Base-by-base conservation (phyloP, 2,329 filamentous ascomycete genomes). In the Pseudopithomyces maydicus region DNA sequence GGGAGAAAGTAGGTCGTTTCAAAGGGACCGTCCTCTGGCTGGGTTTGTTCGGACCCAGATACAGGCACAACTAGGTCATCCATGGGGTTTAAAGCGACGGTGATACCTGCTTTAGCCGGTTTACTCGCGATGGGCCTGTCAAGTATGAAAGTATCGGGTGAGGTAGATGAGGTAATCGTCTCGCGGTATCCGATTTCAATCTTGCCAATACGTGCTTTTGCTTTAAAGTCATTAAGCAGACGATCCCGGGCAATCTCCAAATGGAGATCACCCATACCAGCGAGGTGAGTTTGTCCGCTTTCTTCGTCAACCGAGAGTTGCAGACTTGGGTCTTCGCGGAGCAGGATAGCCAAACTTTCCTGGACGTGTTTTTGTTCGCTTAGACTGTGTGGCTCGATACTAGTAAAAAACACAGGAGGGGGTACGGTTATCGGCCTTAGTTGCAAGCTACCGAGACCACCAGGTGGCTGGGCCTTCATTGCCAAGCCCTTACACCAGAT, bases 161-260 rank as follows among this genome's bases (percentile, higher is more conserved):
- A 72, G 0, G 88, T 88, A 0, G 82, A 68, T 2, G 80, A 79
- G 0, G 87, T 85, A 10, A 95, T 80, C 46, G 88, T 89, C 78
- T 99, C 95, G 53, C 96, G 89, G 77, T 98, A 99, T 64, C 96
- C 92, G 58, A 99, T 97, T 67, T 97, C 91, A 60, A 99, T 96
- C 52, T 88, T 88, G 12, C 94, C 93, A 81, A 97, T 97, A 17
- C 79, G 88, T 60, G 82, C 92, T 83, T 86, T 97, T 75, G 81
- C 92, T 74, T 95, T 96, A 78, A 97, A 89, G 70, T 96, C 92
- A 51, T 91, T 90, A 63, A 95, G 87, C 10, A 99, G 85, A 42
- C 93, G 86, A 74, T 98, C 91, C 48, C 92, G 82, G 0, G 94
- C 93, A 47, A 99, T 95, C 68, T 99, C 95, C 0, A 99, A 83